Evolutionary conservation across 495 filamentous ascomycete genomes (phyloP).

Genomic region (Penicillium angulare): DNA sequence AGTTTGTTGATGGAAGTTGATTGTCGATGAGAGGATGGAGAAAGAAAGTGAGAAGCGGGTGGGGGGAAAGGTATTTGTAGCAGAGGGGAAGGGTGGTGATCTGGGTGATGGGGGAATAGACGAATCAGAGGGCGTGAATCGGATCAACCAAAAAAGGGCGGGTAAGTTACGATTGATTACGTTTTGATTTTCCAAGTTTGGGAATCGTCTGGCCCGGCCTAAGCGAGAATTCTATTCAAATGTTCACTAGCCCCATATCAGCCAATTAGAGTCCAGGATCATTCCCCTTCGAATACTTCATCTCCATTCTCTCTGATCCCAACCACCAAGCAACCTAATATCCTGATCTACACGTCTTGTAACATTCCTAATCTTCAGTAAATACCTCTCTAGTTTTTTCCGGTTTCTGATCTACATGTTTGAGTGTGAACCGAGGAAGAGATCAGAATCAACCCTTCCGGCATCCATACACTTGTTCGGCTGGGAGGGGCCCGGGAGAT

Average conservation of each 20-base stretch:
- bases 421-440: slow-evolving; percentile 12
- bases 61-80: slow-evolving; percentile 53
- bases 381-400: slow-evolving; percentile 17
- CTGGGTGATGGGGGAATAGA: slow-evolving; percentile 22
- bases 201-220: too few relatives aligned
- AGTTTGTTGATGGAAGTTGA: slow-evolving; percentile 43
- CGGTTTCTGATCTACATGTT: slow-evolving; percentile 22
- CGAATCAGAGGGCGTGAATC: slow-evolving; percentile 21
- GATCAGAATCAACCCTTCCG: slow-evolving; percentile 27
- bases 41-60: slow-evolving; percentile 48
- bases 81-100: slow-evolving; percentile 41
- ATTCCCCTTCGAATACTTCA: slow-evolving; percentile 35
- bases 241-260: neutral
- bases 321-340: slow-evolving; percentile 23
- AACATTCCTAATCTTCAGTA: slow-evolving; percentile 5
- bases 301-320: slow-evolving; percentile 36
- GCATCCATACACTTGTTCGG: slow-evolving; percentile 20
- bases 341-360: slow-evolving; percentile 15
- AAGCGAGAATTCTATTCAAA: slow-evolving; percentile 37
- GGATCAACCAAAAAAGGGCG: slow-evolving; percentile 33
- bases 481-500: slow-evolving; percentile 32
- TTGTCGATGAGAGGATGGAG: slow-evolving; percentile 33
- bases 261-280: slow-evolving; percentile 47
- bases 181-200: neutral
- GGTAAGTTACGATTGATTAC: too few relatives aligned